Evolutionary conservation across 2,329 filamentous ascomycete species (phyloP).

Genomic region (Trichoderma atroviride): DNA sequence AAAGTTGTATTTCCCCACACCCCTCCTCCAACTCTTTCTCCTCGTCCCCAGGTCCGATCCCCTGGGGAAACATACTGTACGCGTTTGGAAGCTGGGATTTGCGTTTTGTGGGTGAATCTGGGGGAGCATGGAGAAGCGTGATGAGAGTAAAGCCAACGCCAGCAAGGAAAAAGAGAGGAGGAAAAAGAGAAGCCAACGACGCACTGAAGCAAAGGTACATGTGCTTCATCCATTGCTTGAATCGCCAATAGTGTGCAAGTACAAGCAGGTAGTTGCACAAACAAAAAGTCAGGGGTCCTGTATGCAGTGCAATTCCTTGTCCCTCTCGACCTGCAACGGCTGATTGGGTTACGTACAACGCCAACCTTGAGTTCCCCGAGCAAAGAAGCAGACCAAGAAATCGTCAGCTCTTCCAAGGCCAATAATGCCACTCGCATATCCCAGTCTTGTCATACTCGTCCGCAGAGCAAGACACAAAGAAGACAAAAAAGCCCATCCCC

Average conservation of each 20-base stretch:
- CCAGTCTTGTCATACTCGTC: neutral
- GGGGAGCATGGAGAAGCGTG: neutral
- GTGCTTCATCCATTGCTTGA: neutral
- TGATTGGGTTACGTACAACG: slow-evolving; percentile 14
- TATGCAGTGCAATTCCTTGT: neutral
- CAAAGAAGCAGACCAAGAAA: neutral
- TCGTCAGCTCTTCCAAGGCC: neutral
- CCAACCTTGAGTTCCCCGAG: neutral
- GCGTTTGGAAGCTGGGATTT: neutral
- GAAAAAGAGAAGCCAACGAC: neutral
- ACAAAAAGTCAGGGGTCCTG: neutral
- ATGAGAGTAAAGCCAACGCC: neutral
- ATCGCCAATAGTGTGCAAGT: too few species aligned
- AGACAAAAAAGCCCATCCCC: neutral
- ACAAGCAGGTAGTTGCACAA: neutral
- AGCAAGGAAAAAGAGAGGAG: neutral
- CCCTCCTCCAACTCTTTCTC: neutral
- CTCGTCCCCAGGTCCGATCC: neutral
- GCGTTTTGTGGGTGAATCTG: neutral
- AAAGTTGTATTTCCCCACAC: neutral
- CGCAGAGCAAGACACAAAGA: neutral
- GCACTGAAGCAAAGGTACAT: neutral
- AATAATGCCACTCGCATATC: neutral
- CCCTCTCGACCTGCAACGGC: neutral
- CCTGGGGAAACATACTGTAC: neutral